Conservation (phyloP, 352 stramenopile genomes). For the Peronosclerospora sorghi region DNA sequence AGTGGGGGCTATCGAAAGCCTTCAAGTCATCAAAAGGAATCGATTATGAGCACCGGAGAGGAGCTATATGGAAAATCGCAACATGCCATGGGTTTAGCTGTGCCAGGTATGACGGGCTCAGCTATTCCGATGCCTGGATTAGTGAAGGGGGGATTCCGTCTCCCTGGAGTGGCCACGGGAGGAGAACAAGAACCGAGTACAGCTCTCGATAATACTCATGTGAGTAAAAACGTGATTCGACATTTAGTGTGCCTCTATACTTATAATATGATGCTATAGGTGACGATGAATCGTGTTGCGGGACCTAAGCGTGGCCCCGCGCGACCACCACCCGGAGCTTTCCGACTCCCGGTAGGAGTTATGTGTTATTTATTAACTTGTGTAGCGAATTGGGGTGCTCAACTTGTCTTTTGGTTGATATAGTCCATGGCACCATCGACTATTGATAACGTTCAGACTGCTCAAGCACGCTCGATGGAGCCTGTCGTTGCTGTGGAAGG, state of each 20-base stretch:
- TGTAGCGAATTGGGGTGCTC: background rate
- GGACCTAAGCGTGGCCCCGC: slow-evolving; percentile 70
- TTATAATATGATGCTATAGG: slow-evolving; percentile 21
- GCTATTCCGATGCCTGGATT: slow-evolving; percentile 78
- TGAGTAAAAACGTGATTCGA: slow-evolving; percentile 16
- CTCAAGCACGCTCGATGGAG: slow-evolving; percentile 4
- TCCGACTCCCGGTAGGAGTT: slow-evolving; percentile 39
- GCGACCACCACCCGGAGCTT: slow-evolving; percentile 46
- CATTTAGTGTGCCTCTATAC: background rate
- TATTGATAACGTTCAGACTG: slow-evolving; percentile 17
- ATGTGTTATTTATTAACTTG: background rate
- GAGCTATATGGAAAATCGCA: slow-evolving; percentile 61
- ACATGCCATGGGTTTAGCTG: slow-evolving; percentile 57
- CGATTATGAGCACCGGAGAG: slow-evolving; percentile 79
- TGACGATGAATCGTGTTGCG: slow-evolving; percentile 64
- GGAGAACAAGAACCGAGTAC: slow-evolving; percentile 16
- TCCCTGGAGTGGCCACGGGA: slow-evolving; percentile 49
- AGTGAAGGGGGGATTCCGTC: slow-evolving; percentile 47
- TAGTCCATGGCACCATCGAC: slow-evolving; percentile 33
- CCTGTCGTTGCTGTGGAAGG: background rate
- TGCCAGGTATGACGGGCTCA: slow-evolving; percentile 66
- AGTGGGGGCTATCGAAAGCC: slow-evolving; percentile 33
- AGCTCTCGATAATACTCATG: slow-evolving; percentile 48
- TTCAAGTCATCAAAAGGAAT: slow-evolving; percentile 19
- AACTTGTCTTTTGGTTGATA: slow-evolving; percentile 4